Conservation (phyloP, 345 rosid species). For the Boechera stricta region DNA sequence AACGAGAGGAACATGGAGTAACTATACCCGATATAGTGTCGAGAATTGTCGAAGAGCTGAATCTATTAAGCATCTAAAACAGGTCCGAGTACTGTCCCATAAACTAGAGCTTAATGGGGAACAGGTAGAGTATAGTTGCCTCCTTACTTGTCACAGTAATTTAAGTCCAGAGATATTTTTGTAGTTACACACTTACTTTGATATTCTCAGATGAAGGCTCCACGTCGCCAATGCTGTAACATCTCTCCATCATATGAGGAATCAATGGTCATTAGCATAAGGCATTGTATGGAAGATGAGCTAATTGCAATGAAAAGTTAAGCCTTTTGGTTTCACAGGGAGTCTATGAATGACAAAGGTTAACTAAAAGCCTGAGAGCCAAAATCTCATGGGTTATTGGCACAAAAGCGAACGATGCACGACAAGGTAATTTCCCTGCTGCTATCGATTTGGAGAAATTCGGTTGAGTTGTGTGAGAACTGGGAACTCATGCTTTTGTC, state of each 20-base stretch:
- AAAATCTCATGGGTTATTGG: not conserved
- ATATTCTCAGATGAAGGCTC: conserved; percentile 56
- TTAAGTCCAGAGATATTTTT: not conserved
- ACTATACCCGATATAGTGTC: conserved; percentile 52
- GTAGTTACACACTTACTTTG: not conserved
- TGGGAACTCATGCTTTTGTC: not conserved
- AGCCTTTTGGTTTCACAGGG: conserved; percentile 5
- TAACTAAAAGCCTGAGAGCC: not conserved
- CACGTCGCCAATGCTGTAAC: conserved; percentile 76
- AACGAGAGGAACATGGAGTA: conserved; percentile 56
- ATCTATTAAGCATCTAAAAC: conserved; percentile 53
- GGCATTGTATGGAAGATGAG: conserved; percentile 62
- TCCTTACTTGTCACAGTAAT: not conserved
- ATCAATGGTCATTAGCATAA: conserved; percentile 60
- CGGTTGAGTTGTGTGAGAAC: not conserved
- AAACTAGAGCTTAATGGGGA: conserved; percentile 56
- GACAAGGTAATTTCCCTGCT: not conserved
- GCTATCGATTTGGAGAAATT: not conserved
- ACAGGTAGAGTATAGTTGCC: conserved; percentile 55
- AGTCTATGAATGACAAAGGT: not conserved
- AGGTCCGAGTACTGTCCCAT: conserved; percentile 54
- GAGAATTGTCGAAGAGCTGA: conserved; percentile 55
- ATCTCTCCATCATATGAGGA: conserved; percentile 54
- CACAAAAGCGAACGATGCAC: not conserved
- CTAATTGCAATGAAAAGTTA: conserved; percentile 66